Evolutionary conservation across 805 yeast species (phyloP).

Genomic region (Candida endomychidarum): DNA sequence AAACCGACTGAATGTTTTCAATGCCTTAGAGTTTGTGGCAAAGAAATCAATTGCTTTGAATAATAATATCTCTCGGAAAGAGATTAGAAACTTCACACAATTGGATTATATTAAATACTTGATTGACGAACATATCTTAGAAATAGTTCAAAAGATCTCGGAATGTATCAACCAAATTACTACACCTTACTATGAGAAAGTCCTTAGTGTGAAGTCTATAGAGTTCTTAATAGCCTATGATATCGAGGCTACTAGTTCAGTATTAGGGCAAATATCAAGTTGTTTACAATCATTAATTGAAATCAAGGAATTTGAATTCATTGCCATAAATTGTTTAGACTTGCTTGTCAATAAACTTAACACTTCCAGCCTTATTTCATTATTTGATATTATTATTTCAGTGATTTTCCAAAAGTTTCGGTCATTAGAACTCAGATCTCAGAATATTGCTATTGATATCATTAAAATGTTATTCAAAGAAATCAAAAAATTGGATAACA

Average conservation of each 20-base stretch:
- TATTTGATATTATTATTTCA: slow-evolving; percentile 74
- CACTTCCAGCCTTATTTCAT: slow-evolving; percentile 56
- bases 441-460: slow-evolving; percentile 51
- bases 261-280: slow-evolving; percentile 81
- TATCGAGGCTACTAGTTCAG: slow-evolving; percentile 52
- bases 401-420: slow-evolving; percentile 69
- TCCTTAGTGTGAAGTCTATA: slow-evolving; percentile 71
- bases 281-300: slow-evolving; percentile 81
- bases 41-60: slow-evolving; percentile 22
- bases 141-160: slow-evolving; percentile 75
- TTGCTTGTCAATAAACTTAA: slow-evolving; percentile 57
- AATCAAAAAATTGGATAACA: slow-evolving; percentile 29
- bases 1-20: slow-evolving; percentile 35
- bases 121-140: slow-evolving; percentile 62
- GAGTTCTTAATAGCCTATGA: slow-evolving; percentile 59
- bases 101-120: slow-evolving; percentile 24
- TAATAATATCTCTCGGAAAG: slow-evolving; percentile 7
- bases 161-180: slow-evolving; percentile 75
- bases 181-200: slow-evolving; percentile 69
- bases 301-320: slow-evolving; percentile 54
- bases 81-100: slow-evolving; percentile 16
- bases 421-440: slow-evolving; percentile 48
- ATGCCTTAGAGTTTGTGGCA: slow-evolving; percentile 45
- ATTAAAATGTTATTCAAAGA: slow-evolving; percentile 38
- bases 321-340: slow-evolving; percentile 69